Evolutionary conservation across 345 rosid species (phyloP).

Genomic region (Rhodomyrtus tomentosa): DNA sequence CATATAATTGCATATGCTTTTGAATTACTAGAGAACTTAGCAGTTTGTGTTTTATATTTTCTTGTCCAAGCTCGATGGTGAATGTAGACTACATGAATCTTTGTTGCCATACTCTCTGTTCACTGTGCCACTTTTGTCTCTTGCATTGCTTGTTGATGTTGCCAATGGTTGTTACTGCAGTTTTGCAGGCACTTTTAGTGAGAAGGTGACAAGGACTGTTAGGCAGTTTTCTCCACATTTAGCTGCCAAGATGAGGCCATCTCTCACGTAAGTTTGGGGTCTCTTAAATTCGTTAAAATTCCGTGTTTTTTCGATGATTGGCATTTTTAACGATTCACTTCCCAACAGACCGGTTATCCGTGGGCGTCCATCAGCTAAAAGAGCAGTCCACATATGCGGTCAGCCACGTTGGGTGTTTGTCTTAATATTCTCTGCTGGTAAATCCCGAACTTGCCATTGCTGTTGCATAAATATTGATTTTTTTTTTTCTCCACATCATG

Average conservation of each 20-base stretch:
- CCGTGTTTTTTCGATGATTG: neutral
- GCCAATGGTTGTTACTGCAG: constrained; percentile 23
- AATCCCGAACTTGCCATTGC: neutral
- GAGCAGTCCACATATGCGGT: constrained; percentile 74
- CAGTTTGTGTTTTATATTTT: neutral
- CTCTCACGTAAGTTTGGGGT: constrained; percentile 46
- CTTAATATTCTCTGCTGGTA: constrained; percentile 59
- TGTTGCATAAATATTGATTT: neutral
- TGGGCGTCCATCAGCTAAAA: constrained; percentile 85
- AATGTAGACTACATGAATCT: neutral
- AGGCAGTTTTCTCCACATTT: constrained; percentile 90
- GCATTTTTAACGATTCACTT: neutral
- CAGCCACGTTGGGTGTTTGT: constrained; percentile 93
- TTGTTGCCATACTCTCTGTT: neutral
- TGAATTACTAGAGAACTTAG: neutral
- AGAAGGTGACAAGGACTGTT: constrained; percentile 75
- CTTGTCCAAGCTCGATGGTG: neutral
- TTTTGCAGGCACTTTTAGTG: constrained; percentile 91
- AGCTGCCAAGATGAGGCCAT: constrained; percentile 96
- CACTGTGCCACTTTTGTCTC: neutral
- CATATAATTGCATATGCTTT: neutral
- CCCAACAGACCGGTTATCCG: constrained; percentile 73
- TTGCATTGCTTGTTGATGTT: neutral
- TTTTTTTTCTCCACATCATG: neutral
- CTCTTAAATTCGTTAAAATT: neutral